Evolutionary conservation across 345 rosid species (phyloP), one percentile per base, ranked within the genome.

Genomic region (Ailanthus altissimus): DNA sequence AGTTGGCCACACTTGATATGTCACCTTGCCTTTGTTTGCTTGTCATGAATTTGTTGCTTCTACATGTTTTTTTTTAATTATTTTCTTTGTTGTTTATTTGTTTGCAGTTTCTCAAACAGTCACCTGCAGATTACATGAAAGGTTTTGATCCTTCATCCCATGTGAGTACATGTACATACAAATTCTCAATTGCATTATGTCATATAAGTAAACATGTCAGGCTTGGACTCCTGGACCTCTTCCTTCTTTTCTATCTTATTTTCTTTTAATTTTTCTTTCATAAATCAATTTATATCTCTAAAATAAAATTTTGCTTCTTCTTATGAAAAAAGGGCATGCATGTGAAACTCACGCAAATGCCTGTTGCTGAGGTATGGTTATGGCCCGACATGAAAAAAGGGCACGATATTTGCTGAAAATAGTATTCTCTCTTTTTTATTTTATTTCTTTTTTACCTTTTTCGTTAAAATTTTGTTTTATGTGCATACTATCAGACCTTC

Each of bases 81-180:
- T 64, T 71, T 46, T 43, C 43, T n/a, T 64, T 42, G 61, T n/a
- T n/a, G 65, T 16, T 54, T 75, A 53, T 51, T 57, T 68, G 75
- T 23, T 64, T 28, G 72, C 96, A 96, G 99, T 85, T 96, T 83
- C 89, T 94, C 79, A 90, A 89, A 81, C 90, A 78, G 75, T 84
- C 99, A 75, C 90, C 91, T 70, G 88, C 81, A 72, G 89, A 89
- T 81, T 92, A 87, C 73, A 85, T 84, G 73, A 87, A 88, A 79
- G 81, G 77, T 69, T 91, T 93, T 86, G 98, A 94, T 86, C 88
- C 96, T 83, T 90, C 93, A 21, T 80, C 83, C 25, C 91, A 88
- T 80, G 99, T 97, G 89, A 89, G 97, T 85, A 53, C 5, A 58
- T 76, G 76, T 28, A 26, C 12, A 70, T 67, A 54, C 58, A 4